A percentile compares a stretch with the other conserved stretches of the same genome.
phyloP scores from a whole-genome alignment of 2,329 filamentous ascomycete genomes.

The Trichophyton mentagrophytes region DNA sequence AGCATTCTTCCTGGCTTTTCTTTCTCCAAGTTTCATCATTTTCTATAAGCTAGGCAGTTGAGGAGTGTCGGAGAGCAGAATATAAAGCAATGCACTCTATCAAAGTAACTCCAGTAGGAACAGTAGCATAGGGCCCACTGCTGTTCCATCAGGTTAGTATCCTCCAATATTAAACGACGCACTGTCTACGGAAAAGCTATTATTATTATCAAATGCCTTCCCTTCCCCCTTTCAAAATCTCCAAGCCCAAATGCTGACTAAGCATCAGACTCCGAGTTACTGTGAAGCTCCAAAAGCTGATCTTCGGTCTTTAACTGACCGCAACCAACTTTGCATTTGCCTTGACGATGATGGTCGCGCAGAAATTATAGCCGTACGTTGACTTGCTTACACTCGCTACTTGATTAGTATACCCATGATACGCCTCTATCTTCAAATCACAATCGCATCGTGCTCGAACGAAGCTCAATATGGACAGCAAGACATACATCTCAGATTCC shows the following conservation, averaged over 20 bases:
- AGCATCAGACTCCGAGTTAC: not conserved
- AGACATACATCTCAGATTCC: constrained; percentile 37
- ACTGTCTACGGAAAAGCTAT: not conserved
- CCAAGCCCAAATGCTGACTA: not conserved
- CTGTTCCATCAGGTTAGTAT: too few species aligned
- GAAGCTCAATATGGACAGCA: constrained; percentile 24
- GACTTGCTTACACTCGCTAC: not conserved
- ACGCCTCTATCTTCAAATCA: not conserved
- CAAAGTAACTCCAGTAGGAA: too few species aligned
- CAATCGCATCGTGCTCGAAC: not conserved
- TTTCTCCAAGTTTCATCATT: too few species aligned
- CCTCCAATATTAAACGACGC: not conserved
- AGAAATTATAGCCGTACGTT: not conserved
- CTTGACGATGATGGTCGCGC: not conserved
- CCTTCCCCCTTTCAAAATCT: too few species aligned
- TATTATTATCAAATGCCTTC: not conserved
- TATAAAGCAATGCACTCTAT: too few species aligned
- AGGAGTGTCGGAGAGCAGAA: too few species aligned
- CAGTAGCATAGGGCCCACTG: too few species aligned
- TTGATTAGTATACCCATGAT: not conserved
- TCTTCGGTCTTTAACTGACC: not conserved
- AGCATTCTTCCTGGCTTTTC: too few species aligned
- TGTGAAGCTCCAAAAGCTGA: not conserved
- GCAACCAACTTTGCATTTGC: not conserved
- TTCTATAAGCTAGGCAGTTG: too few species aligned